A percentile compares a stretch with the other conserved stretches of the same genome.
Conservation (phyloP, 306 rosid genomes). For the Rubus idaeus region DNA sequence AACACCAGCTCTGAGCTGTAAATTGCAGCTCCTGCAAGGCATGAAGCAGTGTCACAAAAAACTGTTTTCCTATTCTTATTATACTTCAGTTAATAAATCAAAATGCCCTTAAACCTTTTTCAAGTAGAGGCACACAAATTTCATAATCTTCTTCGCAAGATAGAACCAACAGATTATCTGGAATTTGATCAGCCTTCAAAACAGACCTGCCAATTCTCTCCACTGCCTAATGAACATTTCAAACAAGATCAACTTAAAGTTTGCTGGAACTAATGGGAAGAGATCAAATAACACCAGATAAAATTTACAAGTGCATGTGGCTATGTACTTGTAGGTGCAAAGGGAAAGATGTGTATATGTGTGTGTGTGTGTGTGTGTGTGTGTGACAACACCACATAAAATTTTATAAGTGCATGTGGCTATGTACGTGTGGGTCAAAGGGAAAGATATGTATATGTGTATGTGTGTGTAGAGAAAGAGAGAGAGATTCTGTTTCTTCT, state of each 20-base stretch:
- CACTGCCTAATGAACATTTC: conserved; percentile 46
- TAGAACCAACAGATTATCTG: conserved; percentile 72
- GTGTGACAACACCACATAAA: neutral
- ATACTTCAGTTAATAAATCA: neutral
- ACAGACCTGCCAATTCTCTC: conserved; percentile 66
- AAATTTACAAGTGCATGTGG: neutral
- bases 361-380: no score
- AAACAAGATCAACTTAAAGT: conserved; percentile 12
- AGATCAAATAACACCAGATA: neutral
- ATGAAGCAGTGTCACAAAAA: conserved; percentile 15
- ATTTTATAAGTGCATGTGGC: neutral
- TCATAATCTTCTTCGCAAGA: conserved; percentile 90
- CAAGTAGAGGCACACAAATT: conserved; percentile 70
- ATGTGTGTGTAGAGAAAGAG: no score
- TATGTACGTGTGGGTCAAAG: neutral
- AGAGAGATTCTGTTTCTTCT: neutral
- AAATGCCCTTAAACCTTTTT: conserved; percentile 60
- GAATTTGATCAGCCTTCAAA: conserved; percentile 50
- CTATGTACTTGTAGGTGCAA: neutral
- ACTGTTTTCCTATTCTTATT: neutral
- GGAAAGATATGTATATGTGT: no score
- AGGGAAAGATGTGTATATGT: no score
- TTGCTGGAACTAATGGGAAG: conserved; percentile 26
- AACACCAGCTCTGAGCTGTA: conserved; percentile 87
- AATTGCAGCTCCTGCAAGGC: conserved; percentile 64